phyloP scores from a whole-genome alignment of 2,329 filamentous ascomycete species.

The Cercospora citrullina region DNA sequence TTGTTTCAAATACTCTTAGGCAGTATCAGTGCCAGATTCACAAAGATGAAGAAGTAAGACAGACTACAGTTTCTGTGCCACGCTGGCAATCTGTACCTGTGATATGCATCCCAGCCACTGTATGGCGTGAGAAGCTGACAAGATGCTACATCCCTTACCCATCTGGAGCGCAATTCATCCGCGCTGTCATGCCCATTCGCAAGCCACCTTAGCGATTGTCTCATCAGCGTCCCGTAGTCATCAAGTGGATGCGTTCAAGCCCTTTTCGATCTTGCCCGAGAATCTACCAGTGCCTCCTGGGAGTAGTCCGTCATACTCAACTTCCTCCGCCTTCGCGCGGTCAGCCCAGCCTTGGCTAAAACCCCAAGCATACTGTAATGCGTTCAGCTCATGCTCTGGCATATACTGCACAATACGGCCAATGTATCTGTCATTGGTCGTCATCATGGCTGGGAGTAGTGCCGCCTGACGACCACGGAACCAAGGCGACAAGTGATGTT shows the following conservation, averaged over 20 bases:
- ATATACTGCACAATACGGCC: slow-evolving; percentile 45
- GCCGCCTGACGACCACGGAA: slow-evolving; percentile 38
- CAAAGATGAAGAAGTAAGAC: neutral
- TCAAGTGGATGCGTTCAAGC: neutral
- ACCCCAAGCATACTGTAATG: slow-evolving; percentile 36
- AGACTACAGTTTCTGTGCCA: neutral
- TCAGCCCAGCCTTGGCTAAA: slow-evolving; percentile 38
- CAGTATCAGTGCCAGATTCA: neutral
- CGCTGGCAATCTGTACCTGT: neutral
- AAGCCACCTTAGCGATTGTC: neutral
- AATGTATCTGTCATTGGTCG: slow-evolving; percentile 39
- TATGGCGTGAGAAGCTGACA: neutral
- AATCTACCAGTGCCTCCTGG: slow-evolving; percentile 47
- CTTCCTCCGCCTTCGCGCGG: slow-evolving; percentile 38
- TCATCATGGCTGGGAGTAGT: slow-evolving; percentile 43
- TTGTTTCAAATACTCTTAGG: neutral
- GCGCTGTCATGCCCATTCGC: neutral
- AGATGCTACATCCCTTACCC: neutral
- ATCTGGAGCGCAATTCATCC: neutral
- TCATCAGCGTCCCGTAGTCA: neutral
- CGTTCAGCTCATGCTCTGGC: slow-evolving; percentile 36
- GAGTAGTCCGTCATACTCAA: slow-evolving; percentile 45
- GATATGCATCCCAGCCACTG: neutral
- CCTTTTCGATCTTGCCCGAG: slow-evolving; percentile 27
- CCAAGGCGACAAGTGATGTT: slow-evolving; percentile 26